Percentiles rank a stretch among this genome's conserved stretches.
Evolutionary conservation across 2,329 filamentous ascomycete genomes (phyloP).

Genomic region (Penicillium sp.): DNA sequence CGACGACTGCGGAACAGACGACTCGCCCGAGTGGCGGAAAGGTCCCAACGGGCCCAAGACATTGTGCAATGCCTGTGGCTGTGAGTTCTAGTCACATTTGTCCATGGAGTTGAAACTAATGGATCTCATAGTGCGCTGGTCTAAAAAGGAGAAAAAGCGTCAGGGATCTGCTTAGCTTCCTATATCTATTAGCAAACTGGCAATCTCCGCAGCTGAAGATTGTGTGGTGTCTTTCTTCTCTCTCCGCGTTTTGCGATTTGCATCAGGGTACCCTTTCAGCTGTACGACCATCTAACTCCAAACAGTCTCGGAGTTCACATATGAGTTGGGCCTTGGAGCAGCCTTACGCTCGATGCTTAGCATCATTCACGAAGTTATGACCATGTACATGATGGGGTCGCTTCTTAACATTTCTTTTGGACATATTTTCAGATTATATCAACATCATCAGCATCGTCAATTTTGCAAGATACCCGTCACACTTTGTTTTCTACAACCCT

Average conservation of each 20-base stretch:
- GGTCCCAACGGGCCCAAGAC: conserved; percentile 91
- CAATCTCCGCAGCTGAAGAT: neutral
- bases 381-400: conserved; percentile 1
- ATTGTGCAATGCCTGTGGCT: conserved; percentile 92
- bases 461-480: too few species aligned
- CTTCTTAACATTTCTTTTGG: conserved; percentile 1
- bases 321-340: neutral
- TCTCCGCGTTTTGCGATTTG: neutral
- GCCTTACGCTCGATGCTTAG: neutral
- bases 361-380: conserved; percentile 15
- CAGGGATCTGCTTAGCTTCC: conserved; percentile 22
- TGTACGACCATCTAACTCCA: neutral
- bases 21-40: conserved; percentile 94
- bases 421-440: neutral
- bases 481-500: too few species aligned
- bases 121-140: conserved; percentile 49
- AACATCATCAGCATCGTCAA: too few species aligned
- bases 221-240: neutral
- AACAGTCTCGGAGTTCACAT: neutral
- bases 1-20: conserved; percentile 88
- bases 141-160: conserved; percentile 72
- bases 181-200: neutral
- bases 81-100: conserved; percentile 38
- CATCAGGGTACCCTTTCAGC: conserved; percentile 14
- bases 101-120: neutral